A percentile compares a stretch with the other conserved stretches of the same genome.
These are phyloP conservation scores for Hippophae tibetana DNA, from an alignment of 306 rosid species.

Conservation along the genomic window DNA sequence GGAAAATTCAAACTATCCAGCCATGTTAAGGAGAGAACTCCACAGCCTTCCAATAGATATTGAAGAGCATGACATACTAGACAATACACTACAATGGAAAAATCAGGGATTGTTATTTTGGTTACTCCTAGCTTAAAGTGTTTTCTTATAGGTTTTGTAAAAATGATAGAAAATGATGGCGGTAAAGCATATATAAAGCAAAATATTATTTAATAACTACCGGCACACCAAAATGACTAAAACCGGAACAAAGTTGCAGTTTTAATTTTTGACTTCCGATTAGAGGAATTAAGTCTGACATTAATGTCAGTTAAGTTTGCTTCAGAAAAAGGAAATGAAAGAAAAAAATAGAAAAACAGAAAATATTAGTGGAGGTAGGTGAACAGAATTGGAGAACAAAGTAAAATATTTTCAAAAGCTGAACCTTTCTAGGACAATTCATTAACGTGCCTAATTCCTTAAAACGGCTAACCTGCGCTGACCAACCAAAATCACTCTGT, in stretches of 20 bases:
- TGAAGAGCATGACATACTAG: neutral
- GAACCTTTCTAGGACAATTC: slow-evolving; percentile 19
- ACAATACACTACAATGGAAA: neutral
- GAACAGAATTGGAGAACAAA: slow-evolving; percentile 1
- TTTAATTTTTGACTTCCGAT: too few relatives aligned
- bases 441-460: slow-evolving; percentile 15
- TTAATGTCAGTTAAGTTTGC: too few relatives aligned
- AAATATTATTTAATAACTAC: neutral
- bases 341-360: neutral
- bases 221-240: neutral
- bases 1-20: too few relatives aligned
- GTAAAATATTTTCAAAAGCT: neutral
- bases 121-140: too few relatives aligned
- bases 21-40: neutral
- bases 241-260: too few relatives aligned
- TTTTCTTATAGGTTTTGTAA: too few relatives aligned
- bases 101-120: neutral
- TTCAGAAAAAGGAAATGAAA: too few relatives aligned
- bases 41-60: neutral
- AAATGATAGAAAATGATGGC: too few relatives aligned
- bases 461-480: slow-evolving; percentile 12
- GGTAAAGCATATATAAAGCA: too few relatives aligned
- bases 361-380: slow-evolving; percentile 9
- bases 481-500: slow-evolving; percentile 8
- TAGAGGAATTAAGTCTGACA: too few relatives aligned